Percentiles rank a stretch among this genome's conserved stretches.
These are phyloP conservation scores for Neurospora sp. DNA, from an alignment of 2,329 filamentous ascomycete genomes.

Conservation along the genomic window DNA sequence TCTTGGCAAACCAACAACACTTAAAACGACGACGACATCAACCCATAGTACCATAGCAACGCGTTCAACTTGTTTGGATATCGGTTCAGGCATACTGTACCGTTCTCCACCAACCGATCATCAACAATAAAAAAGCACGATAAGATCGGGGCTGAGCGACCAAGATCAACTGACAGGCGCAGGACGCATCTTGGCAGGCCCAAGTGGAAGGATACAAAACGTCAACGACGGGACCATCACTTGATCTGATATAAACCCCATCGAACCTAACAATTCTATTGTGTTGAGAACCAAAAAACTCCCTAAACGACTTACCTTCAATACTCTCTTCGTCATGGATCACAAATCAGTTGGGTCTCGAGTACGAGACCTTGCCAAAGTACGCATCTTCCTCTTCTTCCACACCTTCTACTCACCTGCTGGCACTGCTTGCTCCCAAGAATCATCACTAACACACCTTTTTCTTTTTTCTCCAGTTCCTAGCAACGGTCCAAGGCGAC, in stretches of 20 bases:
- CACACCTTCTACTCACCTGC: not conserved
- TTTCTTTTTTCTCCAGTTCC: constrained; percentile 17
- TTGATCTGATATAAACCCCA: not conserved
- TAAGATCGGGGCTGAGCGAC: not conserved
- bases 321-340: constrained; percentile 11
- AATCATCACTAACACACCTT: not conserved
- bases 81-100: not conserved
- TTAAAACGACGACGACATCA: not conserved
- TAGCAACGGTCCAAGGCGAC: constrained; percentile 34
- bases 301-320: not conserved
- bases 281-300: not conserved
- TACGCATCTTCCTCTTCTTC: constrained; percentile 6
- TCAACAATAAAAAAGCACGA: not conserved
- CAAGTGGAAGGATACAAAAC: not conserved
- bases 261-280: not conserved
- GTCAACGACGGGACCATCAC: not conserved
- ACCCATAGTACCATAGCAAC: not conserved
- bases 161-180: not conserved
- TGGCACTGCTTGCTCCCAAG: not conserved
- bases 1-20: not conserved
- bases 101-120: not conserved
- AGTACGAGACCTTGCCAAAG: constrained; percentile 23
- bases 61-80: not conserved
- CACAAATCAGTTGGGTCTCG: constrained; percentile 21
- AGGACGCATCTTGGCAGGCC: not conserved